phyloP scores from a whole-genome alignment of 768 basidiomycete species.

The Mycena vitilis region DNA sequence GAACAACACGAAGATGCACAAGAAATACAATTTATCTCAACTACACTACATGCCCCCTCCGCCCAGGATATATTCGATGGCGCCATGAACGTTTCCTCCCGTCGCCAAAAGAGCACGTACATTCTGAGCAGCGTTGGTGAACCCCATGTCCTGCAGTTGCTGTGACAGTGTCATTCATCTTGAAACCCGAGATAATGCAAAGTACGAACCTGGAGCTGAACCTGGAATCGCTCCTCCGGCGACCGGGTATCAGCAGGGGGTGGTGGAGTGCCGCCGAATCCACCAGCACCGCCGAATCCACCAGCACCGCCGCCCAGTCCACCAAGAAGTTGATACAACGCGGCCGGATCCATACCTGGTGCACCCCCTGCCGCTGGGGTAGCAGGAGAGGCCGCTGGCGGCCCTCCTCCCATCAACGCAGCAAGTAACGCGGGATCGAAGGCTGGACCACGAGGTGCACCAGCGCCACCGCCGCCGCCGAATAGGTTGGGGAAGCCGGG shows the following conservation, averaged over 20 bases:
- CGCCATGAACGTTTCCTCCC: conserved; percentile 91
- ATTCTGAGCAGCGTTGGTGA: conserved; percentile 90
- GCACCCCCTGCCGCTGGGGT: conserved; percentile 38
- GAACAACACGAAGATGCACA: too few species aligned
- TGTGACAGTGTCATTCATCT: conserved; percentile 41
- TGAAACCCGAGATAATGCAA: conserved; percentile 1
- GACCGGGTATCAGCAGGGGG: conserved; percentile 76
- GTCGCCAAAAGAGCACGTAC: conserved; percentile 90
- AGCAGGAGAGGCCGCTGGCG: conserved; percentile 26
- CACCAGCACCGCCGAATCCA: conserved; percentile 35
- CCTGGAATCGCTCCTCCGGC: conserved; percentile 93
- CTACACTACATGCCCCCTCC: conserved; percentile 73
- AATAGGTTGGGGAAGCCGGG: conserved; percentile 39
- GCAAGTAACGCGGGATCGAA: conserved; percentile 31
- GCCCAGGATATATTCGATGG: conserved; percentile 91
- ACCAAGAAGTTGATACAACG: conserved; percentile 59
- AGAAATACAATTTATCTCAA: background rate
- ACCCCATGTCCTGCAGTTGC: conserved; percentile 97
- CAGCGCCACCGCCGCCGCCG: conserved; percentile 35
- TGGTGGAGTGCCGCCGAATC: conserved; percentile 41
- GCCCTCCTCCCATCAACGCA: conserved; percentile 30
- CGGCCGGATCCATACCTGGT: conserved; percentile 51
- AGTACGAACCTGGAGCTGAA: conserved; percentile 77
- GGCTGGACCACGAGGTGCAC: conserved; percentile 13
- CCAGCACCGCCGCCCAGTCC: conserved; percentile 42